Conservation (phyloP, 2,329 filamentous ascomycete genomes). For the Aspergillaceae sp. region DNA sequence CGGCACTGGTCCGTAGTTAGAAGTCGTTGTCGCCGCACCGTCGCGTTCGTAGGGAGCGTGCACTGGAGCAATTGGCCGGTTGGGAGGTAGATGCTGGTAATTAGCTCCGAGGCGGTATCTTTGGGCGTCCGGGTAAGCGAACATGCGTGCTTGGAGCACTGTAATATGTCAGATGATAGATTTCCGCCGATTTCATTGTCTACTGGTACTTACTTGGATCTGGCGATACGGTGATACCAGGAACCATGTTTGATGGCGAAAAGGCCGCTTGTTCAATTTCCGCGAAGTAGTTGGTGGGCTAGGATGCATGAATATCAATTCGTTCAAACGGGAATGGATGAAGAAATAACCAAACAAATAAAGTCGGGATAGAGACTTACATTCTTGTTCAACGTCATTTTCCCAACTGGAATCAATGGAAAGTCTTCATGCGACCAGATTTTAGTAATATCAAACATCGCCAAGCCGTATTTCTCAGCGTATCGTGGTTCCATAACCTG, state of each 20-base stretch:
- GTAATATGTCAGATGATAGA: conserved; percentile 11
- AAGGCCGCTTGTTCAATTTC: conserved; percentile 47
- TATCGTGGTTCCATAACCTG: conserved; percentile 41
- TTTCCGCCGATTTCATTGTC: neutral
- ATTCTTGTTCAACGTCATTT: conserved; percentile 46
- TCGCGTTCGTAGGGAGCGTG: conserved; percentile 47
- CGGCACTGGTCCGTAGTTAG: conserved; percentile 53
- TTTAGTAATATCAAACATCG: conserved; percentile 48
- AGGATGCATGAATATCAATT: neutral
- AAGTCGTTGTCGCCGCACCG: conserved; percentile 28
- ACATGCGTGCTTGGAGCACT: conserved; percentile 43
- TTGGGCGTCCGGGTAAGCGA: conserved; percentile 45
- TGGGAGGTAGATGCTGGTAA: conserved; percentile 34
- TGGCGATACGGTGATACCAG: conserved; percentile 43
- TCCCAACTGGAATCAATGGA: conserved; percentile 41
- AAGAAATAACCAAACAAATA: neutral
- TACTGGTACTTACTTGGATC: conserved; percentile 35
- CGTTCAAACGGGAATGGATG: neutral
- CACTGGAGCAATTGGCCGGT: conserved; percentile 26
- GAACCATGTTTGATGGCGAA: conserved; percentile 44
- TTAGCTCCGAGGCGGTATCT: conserved; percentile 43
- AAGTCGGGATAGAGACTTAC: conserved; percentile 17
- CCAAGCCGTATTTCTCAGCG: conserved; percentile 43
- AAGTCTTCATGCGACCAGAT: conserved; percentile 42
- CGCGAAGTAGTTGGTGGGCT: conserved; percentile 43